phyloP scores from a whole-genome alignment of 148 eudicot genomes.

The Mesembryanthemum crystallinum region DNA sequence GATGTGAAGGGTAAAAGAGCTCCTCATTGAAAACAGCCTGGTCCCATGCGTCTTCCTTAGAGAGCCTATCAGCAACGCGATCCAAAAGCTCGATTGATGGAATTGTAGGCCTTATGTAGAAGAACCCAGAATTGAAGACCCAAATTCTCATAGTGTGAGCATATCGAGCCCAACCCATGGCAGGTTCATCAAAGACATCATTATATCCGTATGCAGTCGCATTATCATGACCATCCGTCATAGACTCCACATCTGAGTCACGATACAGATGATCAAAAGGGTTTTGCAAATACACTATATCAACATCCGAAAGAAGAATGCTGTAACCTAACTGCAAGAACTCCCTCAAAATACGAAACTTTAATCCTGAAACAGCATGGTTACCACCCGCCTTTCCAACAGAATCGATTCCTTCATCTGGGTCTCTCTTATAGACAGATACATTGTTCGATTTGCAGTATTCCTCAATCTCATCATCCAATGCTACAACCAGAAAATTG shows the following conservation, averaged over 20 bases:
- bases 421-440: conserved; percentile 72
- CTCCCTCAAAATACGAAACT: conserved; percentile 83
- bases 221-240: conserved; percentile 91
- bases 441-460: conserved; percentile 63
- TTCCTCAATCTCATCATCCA: conserved; percentile 62
- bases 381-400: conserved; percentile 68
- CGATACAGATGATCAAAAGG: conserved; percentile 82
- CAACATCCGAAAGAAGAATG: conserved; percentile 89
- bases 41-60: conserved; percentile 65
- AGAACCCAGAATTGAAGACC: conserved; percentile 94
- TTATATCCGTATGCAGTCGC: conserved; percentile 83
- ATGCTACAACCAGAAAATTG: conserved; percentile 77
- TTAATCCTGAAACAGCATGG: conserved; percentile 82
- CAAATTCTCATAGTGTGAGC: conserved; percentile 97
- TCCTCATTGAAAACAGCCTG: conserved; percentile 97
- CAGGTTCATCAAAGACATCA: conserved; percentile 85
- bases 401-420: conserved; percentile 62
- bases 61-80: conserved; percentile 74
- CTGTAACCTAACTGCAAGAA: conserved; percentile 86
- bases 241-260: conserved; percentile 93
- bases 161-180: conserved; percentile 98
- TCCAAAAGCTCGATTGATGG: conserved; percentile 91
- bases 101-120: conserved; percentile 83
- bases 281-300: conserved; percentile 85
- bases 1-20: conserved; percentile 80